A percentile compares a stretch with the other conserved stretches of the same genome.
Evolutionary conservation across 2,329 filamentous ascomycete genomes (phyloP).

Genomic region (Myriosclerotinia scirpicola): DNA sequence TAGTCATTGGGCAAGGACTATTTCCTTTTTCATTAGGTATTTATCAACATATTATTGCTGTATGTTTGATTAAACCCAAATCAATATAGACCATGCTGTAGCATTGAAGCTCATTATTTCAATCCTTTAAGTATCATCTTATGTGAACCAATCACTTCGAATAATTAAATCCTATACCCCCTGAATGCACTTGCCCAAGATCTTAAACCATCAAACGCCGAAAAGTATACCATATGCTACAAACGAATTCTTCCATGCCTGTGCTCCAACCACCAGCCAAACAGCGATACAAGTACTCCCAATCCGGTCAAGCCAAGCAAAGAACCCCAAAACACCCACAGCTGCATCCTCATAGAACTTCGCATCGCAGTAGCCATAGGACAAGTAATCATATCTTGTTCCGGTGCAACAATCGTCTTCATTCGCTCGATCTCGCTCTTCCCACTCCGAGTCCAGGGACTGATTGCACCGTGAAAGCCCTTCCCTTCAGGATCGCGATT

Average conservation of each 20-base stretch:
- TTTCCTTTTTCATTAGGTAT: too few relatives aligned
- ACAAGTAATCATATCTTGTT: conserved; percentile 6
- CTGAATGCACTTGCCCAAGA: neutral
- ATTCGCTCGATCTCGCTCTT: conserved; percentile 4
- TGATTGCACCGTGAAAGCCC: neutral
- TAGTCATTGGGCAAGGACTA: too few relatives aligned
- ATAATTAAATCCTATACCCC: neutral
- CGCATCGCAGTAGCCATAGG: neutral
- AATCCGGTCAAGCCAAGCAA: neutral
- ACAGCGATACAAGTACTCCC: neutral
- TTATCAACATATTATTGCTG: too few relatives aligned
- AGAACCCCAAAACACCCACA: neutral
- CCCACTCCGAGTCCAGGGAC: neutral
- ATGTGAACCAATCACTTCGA: neutral
- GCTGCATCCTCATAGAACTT: neutral
- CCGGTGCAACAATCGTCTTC: neutral
- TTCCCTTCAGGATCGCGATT: too few relatives aligned
- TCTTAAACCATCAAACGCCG: neutral
- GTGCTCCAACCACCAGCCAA: neutral
- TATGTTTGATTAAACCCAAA: too few relatives aligned
- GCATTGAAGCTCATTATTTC: neutral
- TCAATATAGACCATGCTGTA: too few relatives aligned
- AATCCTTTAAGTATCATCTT: neutral
- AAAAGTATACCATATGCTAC: neutral
- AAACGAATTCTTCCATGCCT: neutral